These are phyloP conservation scores for Cryptosporidium baileyi DNA, from an alignment of 169 alveolate genomes.

Conservation along the genomic window DNA sequence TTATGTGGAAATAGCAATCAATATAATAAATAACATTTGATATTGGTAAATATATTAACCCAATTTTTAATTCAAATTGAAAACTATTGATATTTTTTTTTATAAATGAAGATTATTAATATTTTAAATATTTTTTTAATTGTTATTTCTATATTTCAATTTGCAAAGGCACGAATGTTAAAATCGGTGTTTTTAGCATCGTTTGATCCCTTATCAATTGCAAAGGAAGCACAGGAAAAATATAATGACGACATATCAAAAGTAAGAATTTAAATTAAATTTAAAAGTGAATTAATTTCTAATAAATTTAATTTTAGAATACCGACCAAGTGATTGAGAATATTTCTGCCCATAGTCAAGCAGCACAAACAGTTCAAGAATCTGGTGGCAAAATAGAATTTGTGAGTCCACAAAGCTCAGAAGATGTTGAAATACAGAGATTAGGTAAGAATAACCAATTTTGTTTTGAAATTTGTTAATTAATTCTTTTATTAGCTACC, in stretches of 20 bases:
- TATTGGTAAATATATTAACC: too few relatives aligned
- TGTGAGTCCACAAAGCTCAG: constrained; percentile 12
- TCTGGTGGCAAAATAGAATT: constrained; percentile 20
- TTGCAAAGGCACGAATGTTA: constrained; percentile 9
- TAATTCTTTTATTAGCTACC: constrained; percentile 14
- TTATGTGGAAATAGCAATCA: neutral
- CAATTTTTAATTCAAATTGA: too few relatives aligned
- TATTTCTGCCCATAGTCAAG: constrained; percentile 9
- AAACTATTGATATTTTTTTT: too few relatives aligned
- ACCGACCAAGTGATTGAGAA: constrained; percentile 4
- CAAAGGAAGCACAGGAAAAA: constrained; percentile 5
- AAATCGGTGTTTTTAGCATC: constrained; percentile 52
- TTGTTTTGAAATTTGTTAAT: neutral
- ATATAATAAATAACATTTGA: neutral
- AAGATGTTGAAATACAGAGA: constrained; percentile 58
- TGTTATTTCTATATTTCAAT: neutral
- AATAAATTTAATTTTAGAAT: neutral
- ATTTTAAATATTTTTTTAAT: neutral
- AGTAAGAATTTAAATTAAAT: constrained; percentile 1
- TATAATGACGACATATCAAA: neutral
- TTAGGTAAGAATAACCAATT: neutral
- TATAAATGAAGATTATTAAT: too few relatives aligned
- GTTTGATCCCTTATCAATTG: constrained; percentile 45
- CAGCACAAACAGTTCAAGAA: neutral
- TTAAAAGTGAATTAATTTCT: neutral